Base-by-base conservation (phyloP, 2,329 filamentous ascomycete species). In the Bipolaris gigantea region DNA sequence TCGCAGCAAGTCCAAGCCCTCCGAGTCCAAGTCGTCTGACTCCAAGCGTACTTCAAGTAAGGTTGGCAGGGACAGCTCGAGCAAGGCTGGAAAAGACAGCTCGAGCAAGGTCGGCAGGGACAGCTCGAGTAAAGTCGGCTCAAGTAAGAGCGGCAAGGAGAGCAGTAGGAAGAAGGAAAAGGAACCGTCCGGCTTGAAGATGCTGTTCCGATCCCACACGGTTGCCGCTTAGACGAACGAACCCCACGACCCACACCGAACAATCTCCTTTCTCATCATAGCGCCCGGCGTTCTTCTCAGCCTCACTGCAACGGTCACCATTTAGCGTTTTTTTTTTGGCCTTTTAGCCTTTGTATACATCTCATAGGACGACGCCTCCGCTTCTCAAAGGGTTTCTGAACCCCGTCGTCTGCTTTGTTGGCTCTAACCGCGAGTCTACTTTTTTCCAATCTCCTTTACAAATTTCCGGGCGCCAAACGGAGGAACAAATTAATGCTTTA, bases 141-240 rank as follows among this genome's bases (percentile, higher is more conserved):
- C 61, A 53, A 60, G 63, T 1, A 59, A 50, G 25, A 68, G 59
- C 32, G 69, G 68, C 6, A 66, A 62, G 45, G 65, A 69, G 52
- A 59, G 50, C 19, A 57, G 48, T 48, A 47, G 69, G 66, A 63
- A 62, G 47, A 72, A 71, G 60, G 73, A 75, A 57, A 80, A 79
- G 65, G 74, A 77, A 55, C 76, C 75, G 0, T 74, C 70, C 16
- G 69, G 73, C 5, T 56, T 79, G 49, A 74, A 70, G 53, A 75
- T 74, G 64, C 62, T 80, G n/a, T 80, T 80, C 59, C 62, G 69
- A 41, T 61, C 68, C 8, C 71, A 71, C 54, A 68, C 70, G 0
- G 32, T 59, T 3, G 62, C 63, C 23, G 57, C 56, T 21, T 64
- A 34, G 51, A 48, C n/a, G 11, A 16, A 48, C n/a, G 11, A 16